phyloP scores from a whole-genome alignment of 1,139 yeast species.

The Ogataea hybrid region DNA sequence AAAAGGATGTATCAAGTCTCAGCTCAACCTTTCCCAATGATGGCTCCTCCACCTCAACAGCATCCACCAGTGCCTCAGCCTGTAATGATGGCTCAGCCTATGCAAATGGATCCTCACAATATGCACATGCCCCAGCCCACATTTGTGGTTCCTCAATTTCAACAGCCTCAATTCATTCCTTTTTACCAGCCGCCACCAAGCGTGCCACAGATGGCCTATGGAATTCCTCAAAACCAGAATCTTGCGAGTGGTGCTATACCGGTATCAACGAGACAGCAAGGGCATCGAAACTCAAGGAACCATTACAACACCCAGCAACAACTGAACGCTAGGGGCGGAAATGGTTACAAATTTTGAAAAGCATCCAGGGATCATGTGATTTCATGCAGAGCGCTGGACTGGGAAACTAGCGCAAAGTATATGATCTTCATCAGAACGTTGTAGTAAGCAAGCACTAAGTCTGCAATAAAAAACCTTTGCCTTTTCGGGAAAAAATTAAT shows the following conservation, averaged over 20 bases:
- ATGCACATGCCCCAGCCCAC: constrained; percentile 17
- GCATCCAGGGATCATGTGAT: neutral
- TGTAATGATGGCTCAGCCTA: constrained; percentile 21
- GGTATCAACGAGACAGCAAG: constrained; percentile 15
- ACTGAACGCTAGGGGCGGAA: constrained; percentile 9
- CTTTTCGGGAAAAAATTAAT: neutral
- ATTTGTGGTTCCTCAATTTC: constrained; percentile 22
- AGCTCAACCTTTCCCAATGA: constrained; percentile 23
- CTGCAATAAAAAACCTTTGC: too few species aligned
- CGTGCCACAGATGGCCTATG: constrained; percentile 17
- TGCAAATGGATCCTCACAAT: constrained; percentile 18
- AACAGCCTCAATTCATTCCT: constrained; percentile 23
- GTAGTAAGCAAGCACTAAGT: too few species aligned
- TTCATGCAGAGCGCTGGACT: too few species aligned
- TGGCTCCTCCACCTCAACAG: constrained; percentile 21
- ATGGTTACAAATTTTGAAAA: constrained; percentile 5
- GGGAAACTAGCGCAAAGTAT: too few species aligned
- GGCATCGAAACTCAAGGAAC: constrained; percentile 11
- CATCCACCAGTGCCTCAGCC: constrained; percentile 20
- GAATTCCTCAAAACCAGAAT: constrained; percentile 12
- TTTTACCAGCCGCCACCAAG: constrained; percentile 21
- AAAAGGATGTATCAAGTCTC: constrained; percentile 21
- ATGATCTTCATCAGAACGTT: too few species aligned
- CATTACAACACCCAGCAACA: constrained; percentile 10
- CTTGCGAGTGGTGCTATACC: constrained; percentile 11